Percentiles rank a stretch among this genome's conserved stretches.
Conservation (phyloP, 805 yeast genomes). For the Candida xiaguanensis region DNA sequence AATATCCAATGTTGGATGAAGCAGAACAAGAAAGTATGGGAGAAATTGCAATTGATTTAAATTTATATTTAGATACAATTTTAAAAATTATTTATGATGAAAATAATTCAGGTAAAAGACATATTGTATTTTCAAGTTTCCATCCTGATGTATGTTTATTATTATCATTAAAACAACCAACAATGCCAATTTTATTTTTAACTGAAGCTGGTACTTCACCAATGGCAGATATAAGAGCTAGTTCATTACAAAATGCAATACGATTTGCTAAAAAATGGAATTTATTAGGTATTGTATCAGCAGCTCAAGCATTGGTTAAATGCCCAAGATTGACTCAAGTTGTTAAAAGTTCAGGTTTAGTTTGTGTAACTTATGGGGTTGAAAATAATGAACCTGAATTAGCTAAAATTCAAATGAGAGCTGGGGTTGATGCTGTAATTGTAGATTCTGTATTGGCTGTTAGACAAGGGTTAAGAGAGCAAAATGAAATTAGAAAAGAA, state of each 20-base stretch:
- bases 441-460: constrained; percentile 93
- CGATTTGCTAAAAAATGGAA: constrained; percentile 91
- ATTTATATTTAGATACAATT: constrained; percentile 85
- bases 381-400: constrained; percentile 81
- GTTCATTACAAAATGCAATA: constrained; percentile 85
- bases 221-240: constrained; percentile 91
- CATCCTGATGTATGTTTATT: constrained; percentile 90
- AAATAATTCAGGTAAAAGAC: constrained; percentile 65
- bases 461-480: constrained; percentile 65
- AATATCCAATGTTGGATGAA: constrained; percentile 94
- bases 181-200: constrained; percentile 83
- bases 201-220: constrained; percentile 81
- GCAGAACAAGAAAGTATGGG: constrained; percentile 88
- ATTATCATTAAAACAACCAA: constrained; percentile 86
- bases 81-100: constrained; percentile 72
- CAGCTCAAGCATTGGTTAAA: constrained; percentile 78
- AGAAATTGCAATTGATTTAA: constrained; percentile 75
- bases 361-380: constrained; percentile 88
- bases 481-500: constrained; percentile 13
- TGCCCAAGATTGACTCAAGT: constrained; percentile 88
- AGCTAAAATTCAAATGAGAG: constrained; percentile 80
- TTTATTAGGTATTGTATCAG: constrained; percentile 85
- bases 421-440: constrained; percentile 98
- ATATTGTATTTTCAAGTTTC: constrained; percentile 86
- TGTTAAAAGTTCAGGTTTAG: constrained; percentile 87